Evolutionary conservation across 768 basidiomycete species (phyloP).

Genomic region (Phlebiopsis gigantea): DNA sequence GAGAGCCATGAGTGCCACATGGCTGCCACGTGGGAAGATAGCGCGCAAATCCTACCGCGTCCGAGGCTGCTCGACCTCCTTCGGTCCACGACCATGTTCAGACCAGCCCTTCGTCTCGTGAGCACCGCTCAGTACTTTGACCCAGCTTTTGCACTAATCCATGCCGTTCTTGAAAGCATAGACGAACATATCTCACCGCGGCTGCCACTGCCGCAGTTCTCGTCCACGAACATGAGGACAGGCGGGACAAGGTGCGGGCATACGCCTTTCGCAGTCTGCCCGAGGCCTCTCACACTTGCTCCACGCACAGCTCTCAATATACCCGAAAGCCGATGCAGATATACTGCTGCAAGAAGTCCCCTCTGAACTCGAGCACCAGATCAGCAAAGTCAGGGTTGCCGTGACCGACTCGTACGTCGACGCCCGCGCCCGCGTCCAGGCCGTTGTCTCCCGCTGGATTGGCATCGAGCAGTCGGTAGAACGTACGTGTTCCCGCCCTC

Average conservation of each 20-base stretch:
- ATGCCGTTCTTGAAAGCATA: neutral
- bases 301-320: neutral
- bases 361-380: constrained; percentile 70
- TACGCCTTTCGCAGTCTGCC: neutral
- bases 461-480: constrained; percentile 81
- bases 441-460: constrained; percentile 77
- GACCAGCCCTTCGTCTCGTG: neutral
- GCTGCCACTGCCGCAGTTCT: neutral
- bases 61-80: neutral
- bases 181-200: neutral
- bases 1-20: no score
- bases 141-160: neutral
- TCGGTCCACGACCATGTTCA: neutral
- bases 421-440: constrained; percentile 64
- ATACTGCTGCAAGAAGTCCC: constrained; percentile 70
- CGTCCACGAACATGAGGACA: constrained; percentile 4
- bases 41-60: neutral
- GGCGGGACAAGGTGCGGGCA: neutral
- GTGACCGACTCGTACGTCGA: constrained; percentile 51
- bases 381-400: constrained; percentile 62
- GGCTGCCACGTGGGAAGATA: neutral
- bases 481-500: constrained; percentile 42
- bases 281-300: neutral
- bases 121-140: neutral
- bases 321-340: neutral